Evolutionary conservation across 1,139 yeast genomes (phyloP), one percentile per base, ranked within the genome.

Genomic region (Candida sp.): DNA sequence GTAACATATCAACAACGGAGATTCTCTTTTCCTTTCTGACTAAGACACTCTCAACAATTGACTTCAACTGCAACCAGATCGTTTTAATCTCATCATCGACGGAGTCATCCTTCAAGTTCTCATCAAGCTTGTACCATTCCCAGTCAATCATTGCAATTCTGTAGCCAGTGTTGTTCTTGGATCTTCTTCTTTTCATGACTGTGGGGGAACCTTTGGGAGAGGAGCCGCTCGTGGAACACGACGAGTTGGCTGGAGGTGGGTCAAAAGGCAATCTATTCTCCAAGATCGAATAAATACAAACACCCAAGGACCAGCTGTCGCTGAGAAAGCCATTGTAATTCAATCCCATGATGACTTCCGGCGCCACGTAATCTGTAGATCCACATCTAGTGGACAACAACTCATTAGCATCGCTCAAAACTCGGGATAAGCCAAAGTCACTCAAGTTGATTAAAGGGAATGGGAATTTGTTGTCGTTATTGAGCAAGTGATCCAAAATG

Each of bases 281-380:
- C 61, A 94, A 69, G 34, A 93, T 70, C 1, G 96, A 83, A 64
- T 92, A 94, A 1, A 92, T 70, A n/a, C 92, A 74, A 4, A 93
- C 98, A 1, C 98, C 99, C 6, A 92, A 70, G 1, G 98, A 90
- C 99, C 99, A 94, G 12, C 94, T 79, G 64, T 94, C 99, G 42
- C 96, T 88, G 56, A 90, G 83, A 49, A 88, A 81, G 3, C 99
- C 99, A 63, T 93, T 93, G 63, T 94, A 94, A 22, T 90, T 86
- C 52, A 90, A 77, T 0, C 98, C 98, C 85, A 94, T 84, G 40
- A 94, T 73, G 34, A 94, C 73, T 66, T 94, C 99, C 0, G 98
- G 99, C 0, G 97, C 86, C 2, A 94, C 96, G 60, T 94, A 94
- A 66, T 94, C 98, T 57, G 91, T 97, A 1, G 97, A 89, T 0